Evolutionary conservation across 495 filamentous ascomycete genomes (phyloP).

Genomic region (Cairneyella variabilis): DNA sequence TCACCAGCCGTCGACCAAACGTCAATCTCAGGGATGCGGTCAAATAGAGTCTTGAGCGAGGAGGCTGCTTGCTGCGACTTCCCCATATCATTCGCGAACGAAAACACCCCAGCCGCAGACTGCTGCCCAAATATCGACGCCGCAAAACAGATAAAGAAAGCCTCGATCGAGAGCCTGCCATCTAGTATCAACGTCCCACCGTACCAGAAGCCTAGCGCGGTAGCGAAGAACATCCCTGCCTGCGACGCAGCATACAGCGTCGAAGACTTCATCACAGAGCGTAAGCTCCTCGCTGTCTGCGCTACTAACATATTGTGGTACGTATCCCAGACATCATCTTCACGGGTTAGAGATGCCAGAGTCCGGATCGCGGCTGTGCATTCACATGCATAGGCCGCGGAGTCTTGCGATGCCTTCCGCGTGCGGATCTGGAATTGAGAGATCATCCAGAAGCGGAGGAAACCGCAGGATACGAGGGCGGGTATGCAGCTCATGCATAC

Average conservation of each 20-base stretch:
- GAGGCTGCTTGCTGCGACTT: constrained; percentile 74
- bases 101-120: constrained; percentile 48
- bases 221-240: constrained; percentile 49
- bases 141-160: constrained; percentile 64
- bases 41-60: constrained; percentile 68
- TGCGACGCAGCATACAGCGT: constrained; percentile 53
- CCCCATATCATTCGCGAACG: constrained; percentile 61
- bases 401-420: constrained; percentile 7
- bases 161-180: constrained; percentile 38
- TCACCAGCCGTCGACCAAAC: constrained; percentile 51
- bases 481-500: constrained; percentile 48
- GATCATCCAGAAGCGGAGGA: constrained; percentile 1
- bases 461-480: constrained; percentile 1
- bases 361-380: constrained; percentile 53
- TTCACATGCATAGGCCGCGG: constrained; percentile 50
- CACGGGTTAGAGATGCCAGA: constrained; percentile 48
- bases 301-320: constrained; percentile 38
- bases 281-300: constrained; percentile 48
- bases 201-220: constrained; percentile 68
- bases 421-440: constrained; percentile 38
- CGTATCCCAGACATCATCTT: constrained; percentile 27
- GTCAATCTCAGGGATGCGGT: constrained; percentile 70
- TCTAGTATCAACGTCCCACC: constrained; percentile 47
- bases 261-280: constrained; percentile 48
- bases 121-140: constrained; percentile 59